These are phyloP conservation scores for Coniochaeta prunicola DNA, from an alignment of 2,329 filamentous ascomycete species.

Conservation along the genomic window DNA sequence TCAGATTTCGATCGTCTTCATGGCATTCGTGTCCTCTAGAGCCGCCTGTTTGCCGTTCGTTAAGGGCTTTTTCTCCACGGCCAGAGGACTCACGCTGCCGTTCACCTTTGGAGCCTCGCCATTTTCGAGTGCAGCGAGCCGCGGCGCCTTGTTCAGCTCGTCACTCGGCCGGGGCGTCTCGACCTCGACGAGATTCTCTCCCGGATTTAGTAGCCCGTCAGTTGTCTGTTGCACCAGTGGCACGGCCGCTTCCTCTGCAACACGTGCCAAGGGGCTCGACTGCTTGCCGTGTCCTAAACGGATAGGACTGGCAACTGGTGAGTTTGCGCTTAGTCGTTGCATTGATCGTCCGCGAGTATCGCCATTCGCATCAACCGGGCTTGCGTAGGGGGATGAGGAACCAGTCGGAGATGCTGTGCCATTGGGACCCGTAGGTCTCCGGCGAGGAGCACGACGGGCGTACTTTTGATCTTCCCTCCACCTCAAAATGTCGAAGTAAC, in stretches of 20 bases:
- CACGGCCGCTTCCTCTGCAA: conserved; percentile 56
- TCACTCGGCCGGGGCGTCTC: conserved; percentile 43
- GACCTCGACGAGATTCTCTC: conserved; percentile 47
- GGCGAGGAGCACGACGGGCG: conserved; percentile 54
- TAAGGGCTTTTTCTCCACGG: conserved; percentile 30
- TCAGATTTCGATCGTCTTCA: conserved; percentile 58
- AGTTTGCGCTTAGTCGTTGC: conserved; percentile 60
- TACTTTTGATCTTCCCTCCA: conserved; percentile 97
- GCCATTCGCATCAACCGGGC: conserved; percentile 50
- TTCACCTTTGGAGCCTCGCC: conserved; percentile 13
- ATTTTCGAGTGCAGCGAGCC: conserved; percentile 24
- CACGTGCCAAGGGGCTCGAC: conserved; percentile 64
- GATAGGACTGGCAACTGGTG: conserved; percentile 57
- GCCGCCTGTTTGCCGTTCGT: conserved; percentile 36
- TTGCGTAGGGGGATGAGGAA: conserved; percentile 53
- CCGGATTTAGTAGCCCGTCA: conserved; percentile 30
- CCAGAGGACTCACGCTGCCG: conserved; percentile 19
- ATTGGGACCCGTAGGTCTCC: conserved; percentile 38
- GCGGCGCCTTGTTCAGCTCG: conserved; percentile 26
- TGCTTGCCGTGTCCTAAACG: conserved; percentile 55
- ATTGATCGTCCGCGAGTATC: conserved; percentile 64
- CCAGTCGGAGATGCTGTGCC: conserved; percentile 36
- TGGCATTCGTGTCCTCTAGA: conserved; percentile 41
- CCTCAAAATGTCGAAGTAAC: conserved; percentile 88
- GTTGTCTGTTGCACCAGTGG: conserved; percentile 9